These are phyloP conservation scores for Penicillium waksmanii DNA, from an alignment of 495 filamentous ascomycete species.

Conservation along the genomic window DNA sequence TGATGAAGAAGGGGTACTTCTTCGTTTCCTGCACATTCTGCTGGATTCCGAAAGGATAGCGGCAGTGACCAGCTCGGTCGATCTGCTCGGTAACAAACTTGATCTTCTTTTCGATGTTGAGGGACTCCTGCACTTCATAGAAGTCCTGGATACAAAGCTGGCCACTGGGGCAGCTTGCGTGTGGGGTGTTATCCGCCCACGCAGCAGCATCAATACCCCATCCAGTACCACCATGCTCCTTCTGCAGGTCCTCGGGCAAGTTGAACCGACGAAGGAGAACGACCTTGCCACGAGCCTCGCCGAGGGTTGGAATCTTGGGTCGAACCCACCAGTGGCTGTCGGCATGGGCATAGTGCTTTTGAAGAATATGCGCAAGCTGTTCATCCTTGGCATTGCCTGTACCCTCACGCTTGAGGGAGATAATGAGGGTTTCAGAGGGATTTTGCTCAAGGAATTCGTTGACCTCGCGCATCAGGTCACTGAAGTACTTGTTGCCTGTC, in stretches of 20 bases:
- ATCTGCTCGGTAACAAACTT: slow-evolving; percentile 72
- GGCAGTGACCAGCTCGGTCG: slow-evolving; percentile 61
- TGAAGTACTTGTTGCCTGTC: slow-evolving; percentile 74
- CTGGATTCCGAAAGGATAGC: slow-evolving; percentile 47
- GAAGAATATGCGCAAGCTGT: slow-evolving; percentile 72
- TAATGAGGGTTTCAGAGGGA: slow-evolving; percentile 79
- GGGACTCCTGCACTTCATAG: slow-evolving; percentile 79
- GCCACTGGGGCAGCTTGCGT: slow-evolving; percentile 72
- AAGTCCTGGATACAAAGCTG: slow-evolving; percentile 91
- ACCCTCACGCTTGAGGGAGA: slow-evolving; percentile 91
- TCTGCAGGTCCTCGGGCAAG: slow-evolving; percentile 61
- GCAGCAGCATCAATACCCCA: slow-evolving; percentile 79
- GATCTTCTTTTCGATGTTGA: slow-evolving; percentile 82
- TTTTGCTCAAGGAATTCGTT: slow-evolving; percentile 76
- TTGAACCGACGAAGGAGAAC: slow-evolving; percentile 83
- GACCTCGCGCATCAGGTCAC: slow-evolving; percentile 67
- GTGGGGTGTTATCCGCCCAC: slow-evolving; percentile 89
- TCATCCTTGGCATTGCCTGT: slow-evolving; percentile 78
- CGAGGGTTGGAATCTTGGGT: slow-evolving; percentile 78
- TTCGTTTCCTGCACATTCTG: slow-evolving; percentile 35
- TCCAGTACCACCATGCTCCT: slow-evolving; percentile 64
- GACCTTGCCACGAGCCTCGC: slow-evolving; percentile 79
- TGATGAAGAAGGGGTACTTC: slow-evolving; percentile 76
- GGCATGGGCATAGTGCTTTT: slow-evolving; percentile 68
- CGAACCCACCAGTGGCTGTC: slow-evolving; percentile 75